Base-by-base conservation (phyloP, 768 basidiomycete species). In the Hygrophorus russula region DNA sequence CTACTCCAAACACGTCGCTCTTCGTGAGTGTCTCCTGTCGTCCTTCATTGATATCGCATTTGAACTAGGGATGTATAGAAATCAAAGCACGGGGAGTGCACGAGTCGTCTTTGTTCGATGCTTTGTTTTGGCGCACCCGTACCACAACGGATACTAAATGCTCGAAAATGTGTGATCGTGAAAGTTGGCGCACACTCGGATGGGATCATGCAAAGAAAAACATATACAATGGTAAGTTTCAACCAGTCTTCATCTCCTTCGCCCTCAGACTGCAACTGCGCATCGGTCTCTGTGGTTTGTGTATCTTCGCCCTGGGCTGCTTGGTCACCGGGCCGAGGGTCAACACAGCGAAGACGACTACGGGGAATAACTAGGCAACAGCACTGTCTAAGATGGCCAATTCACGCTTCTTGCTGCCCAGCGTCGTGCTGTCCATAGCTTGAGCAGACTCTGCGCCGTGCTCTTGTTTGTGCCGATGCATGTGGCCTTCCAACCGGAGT, bases 381-480 rank as follows among this genome's bases (percentile, higher is more conserved):
- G n/a, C n/a, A n/a, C n/a, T n/a, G n/a, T n/a, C n/a, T n/a, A n/a
- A n/a, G 10, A 19, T 18, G 37, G 46, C n/a, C 4, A 4, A 63
- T 91, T 57, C 53, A 96, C 96, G 68, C 62, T 97, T 98, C 67
- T 99, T 96, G 56, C 89, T 93, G 27, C 89, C 86, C 49, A 99
- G 61, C 36, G 90, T 97, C 27, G 94, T 97, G 49, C 89, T 92
- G 57, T 99, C 96, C 94, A 99, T 97, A 43, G 94, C 68, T 97
- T 93, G 51, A 99, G 67, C 50, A 98, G 66, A 54, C 86, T 90
- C 62, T 93, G 89, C 14, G 93, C 93, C 0, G 92, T 96, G 32
- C 91, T 86, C 59, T 87, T 96, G 68, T 98, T 99, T 5, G 93
- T 87, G n/a, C 96, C 94, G 52, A 99, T 90, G 61, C 90, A 96